Evolutionary conservation across 805 yeast species (phyloP).

Genomic region (Yarrowia osloensis): DNA sequence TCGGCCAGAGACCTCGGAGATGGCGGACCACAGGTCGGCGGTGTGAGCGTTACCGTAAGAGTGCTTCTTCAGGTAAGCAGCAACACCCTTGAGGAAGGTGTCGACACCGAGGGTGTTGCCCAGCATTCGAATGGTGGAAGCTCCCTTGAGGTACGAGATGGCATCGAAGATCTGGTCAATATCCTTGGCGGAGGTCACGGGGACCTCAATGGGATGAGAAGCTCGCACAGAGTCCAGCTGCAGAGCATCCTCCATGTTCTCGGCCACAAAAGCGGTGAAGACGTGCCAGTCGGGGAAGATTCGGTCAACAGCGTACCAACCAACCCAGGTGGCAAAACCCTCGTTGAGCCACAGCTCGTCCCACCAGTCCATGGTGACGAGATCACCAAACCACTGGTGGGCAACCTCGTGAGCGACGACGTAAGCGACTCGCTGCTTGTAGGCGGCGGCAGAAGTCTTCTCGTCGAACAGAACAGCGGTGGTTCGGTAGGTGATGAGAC

Average conservation of each 20-base stretch:
- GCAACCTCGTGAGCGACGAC: constrained; percentile 88
- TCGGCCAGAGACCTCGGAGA: constrained; percentile 68
- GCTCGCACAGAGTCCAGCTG: constrained; percentile 72
- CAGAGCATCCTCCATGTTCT: constrained; percentile 71
- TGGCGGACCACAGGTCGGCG: constrained; percentile 73
- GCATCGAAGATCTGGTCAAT: constrained; percentile 85
- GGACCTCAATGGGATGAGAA: constrained; percentile 84
- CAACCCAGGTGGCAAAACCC: constrained; percentile 90
- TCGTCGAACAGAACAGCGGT: constrained; percentile 73
- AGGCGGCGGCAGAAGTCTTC: constrained; percentile 58
- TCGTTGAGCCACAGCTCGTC: constrained; percentile 87
- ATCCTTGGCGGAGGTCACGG: constrained; percentile 74
- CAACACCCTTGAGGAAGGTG: constrained; percentile 74
- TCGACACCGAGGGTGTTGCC: constrained; percentile 79
- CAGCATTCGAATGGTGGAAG: constrained; percentile 76
- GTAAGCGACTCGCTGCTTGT: constrained; percentile 76
- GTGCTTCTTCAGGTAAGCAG: constrained; percentile 72
- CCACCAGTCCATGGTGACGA: constrained; percentile 94
- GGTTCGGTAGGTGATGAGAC: constrained; percentile 72
- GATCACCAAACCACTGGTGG: constrained; percentile 89
- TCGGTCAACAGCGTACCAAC: constrained; percentile 78
- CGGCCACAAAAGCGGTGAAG: constrained; percentile 77
- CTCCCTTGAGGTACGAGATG: constrained; percentile 80
- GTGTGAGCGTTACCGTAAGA: constrained; percentile 78
- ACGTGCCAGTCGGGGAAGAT: constrained; percentile 85